A percentile compares a stretch with the other conserved stretches of the same genome.
Evolutionary conservation across 176 grass and related monocot genomes (phyloP).

Genomic region (Leersia perrieri): DNA sequence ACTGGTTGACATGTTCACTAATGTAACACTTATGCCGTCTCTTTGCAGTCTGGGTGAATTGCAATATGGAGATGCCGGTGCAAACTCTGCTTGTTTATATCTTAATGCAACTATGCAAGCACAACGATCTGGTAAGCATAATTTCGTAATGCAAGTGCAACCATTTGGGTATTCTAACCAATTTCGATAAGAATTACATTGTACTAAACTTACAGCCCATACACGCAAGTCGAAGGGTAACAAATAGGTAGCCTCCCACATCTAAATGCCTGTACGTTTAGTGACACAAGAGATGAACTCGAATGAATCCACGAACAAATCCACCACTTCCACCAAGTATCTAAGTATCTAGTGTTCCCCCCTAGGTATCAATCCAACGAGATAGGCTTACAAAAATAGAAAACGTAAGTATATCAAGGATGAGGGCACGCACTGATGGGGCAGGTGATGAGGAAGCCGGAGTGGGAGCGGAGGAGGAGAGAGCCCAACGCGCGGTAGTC

Average conservation of each 20-base stretch:
- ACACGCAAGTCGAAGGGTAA: not conserved
- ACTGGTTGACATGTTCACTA: not conserved
- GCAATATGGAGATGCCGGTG: not conserved
- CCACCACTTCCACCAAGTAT: too few species aligned
- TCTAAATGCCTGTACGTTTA: not conserved
- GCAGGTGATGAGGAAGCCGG: slow-evolving; percentile 98
- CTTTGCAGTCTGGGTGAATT: not conserved
- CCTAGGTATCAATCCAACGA: not conserved
- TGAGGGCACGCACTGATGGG: slow-evolving; percentile 70
- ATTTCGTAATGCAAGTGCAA: not conserved
- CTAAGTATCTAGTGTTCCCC: not conserved
- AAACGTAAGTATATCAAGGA: not conserved
- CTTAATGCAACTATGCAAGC: not conserved
- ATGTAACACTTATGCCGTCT: not conserved
- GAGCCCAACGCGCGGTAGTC: slow-evolving; percentile 79
- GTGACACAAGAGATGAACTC: not conserved
- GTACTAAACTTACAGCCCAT: not conserved
- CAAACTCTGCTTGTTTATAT: not conserved
- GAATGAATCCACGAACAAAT: slow-evolving; percentile 8
- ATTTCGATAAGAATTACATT: not conserved
- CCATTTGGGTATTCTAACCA: not conserved
- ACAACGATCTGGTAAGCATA: not conserved
- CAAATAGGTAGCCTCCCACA: not conserved
- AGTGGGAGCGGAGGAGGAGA: slow-evolving; percentile 63
- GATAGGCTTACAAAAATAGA: not conserved